These are phyloP conservation scores for Acer campestre DNA, from an alignment of 345 rosid species.

Conservation along the genomic window DNA sequence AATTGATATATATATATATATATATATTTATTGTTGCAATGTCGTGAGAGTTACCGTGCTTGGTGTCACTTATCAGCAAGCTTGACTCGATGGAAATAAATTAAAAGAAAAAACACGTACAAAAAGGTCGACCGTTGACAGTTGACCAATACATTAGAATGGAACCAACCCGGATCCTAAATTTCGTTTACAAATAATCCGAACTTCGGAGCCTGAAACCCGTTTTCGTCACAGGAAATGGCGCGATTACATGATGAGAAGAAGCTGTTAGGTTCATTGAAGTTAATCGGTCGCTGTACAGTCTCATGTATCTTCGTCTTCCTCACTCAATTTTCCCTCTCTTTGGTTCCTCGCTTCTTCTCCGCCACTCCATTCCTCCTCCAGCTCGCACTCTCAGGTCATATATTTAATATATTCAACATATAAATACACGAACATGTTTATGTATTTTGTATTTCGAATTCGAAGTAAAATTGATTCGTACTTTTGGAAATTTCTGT, in stretches of 20 bases:
- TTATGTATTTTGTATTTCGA: no score
- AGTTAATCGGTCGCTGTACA: conserved; percentile 30
- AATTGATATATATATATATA: no score
- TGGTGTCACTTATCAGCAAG: no score
- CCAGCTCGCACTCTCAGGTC: conserved; percentile 55
- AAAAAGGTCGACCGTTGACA: no score
- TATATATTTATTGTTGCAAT: no score
- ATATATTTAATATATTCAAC: neutral
- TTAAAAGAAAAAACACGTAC: no score
- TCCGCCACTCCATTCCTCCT: conserved; percentile 33
- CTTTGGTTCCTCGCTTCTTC: conserved; percentile 52
- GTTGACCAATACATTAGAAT: no score
- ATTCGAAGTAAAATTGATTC: neutral
- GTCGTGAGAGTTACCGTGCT: no score
- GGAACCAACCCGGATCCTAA: no score
- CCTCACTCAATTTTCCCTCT: conserved; percentile 44
- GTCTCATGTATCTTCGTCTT: conserved; percentile 44
- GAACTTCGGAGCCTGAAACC: neutral
- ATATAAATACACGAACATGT: neutral
- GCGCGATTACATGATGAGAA: conserved; percentile 17
- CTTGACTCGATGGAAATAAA: no score
- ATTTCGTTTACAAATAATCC: neutral
- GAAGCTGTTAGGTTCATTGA: conserved; percentile 10
- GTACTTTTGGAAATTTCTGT: neutral
- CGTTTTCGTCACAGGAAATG: conserved; percentile 29